Percentiles rank a stretch among this genome's conserved stretches.
Conservation (phyloP, 192 early-diverging fungal species). For the Mortierella alpina region DNA sequence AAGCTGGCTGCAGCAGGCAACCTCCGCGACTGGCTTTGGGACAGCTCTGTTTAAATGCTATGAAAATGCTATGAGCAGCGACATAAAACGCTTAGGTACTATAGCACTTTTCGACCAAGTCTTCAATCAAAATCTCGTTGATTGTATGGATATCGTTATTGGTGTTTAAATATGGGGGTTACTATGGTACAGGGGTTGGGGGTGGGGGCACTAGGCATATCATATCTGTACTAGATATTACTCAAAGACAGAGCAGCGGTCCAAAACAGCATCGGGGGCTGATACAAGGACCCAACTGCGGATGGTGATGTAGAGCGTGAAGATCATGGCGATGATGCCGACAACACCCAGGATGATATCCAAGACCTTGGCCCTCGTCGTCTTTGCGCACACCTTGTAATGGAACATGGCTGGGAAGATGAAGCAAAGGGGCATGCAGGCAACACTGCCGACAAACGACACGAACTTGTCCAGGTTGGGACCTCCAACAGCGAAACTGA, state of each 20-base stretch:
- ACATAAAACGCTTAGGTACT: no score
- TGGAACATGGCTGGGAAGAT: conserved; percentile 92
- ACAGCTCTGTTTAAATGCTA: background rate
- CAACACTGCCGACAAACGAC: conserved; percentile 83
- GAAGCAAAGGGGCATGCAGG: conserved; percentile 79
- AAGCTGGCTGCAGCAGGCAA: conserved; percentile 30
- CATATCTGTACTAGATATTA: background rate
- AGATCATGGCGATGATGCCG: conserved; percentile 75
- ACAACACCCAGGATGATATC: conserved; percentile 75
- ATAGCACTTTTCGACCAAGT: no score
- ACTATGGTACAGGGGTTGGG: no score
- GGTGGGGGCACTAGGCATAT: no score
- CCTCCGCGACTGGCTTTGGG: conserved; percentile 35
- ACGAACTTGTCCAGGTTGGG: conserved; percentile 90
- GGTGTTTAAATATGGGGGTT: background rate
- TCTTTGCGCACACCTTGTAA: conserved; percentile 66
- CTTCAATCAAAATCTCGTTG: background rate
- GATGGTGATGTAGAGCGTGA: conserved; percentile 83
- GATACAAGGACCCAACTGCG: conserved; percentile 49
- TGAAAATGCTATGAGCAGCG: no score
- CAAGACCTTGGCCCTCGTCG: conserved; percentile 57
- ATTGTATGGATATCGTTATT: background rate
- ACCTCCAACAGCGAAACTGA: conserved; percentile 74
- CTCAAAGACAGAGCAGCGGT: conserved; percentile 29
- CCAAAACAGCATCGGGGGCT: conserved; percentile 27